Conservation (phyloP, 2,329 filamentous ascomycete species). For the Beauveria sp. region DNA sequence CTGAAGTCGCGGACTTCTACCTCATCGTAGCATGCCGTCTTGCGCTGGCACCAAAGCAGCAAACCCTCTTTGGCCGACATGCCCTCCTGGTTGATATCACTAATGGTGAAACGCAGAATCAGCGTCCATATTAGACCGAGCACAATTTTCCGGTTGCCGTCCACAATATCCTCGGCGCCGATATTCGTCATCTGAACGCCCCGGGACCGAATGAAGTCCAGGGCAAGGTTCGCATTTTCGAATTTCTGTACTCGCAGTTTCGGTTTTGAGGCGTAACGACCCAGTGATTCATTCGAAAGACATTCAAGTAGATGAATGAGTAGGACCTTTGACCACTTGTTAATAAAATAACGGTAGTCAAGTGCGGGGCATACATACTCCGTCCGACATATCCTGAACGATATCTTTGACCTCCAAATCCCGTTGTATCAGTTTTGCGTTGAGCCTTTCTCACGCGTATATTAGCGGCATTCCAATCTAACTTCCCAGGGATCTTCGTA, state of each 20-base stretch:
- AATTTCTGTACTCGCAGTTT: conserved; percentile 95
- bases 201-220: conserved; percentile 85
- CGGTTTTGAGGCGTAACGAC: conserved; percentile 91
- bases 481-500: conserved; percentile 15
- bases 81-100: conserved; percentile 95
- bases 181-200: conserved; percentile 98
- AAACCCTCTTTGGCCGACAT: conserved; percentile 96
- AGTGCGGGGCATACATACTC: conserved; percentile 51
- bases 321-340: conserved; percentile 55
- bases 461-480: not conserved
- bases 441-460: conserved; percentile 59
- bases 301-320: conserved; percentile 97
- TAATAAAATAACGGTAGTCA: conserved; percentile 12
- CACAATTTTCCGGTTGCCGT: conserved; percentile 96
- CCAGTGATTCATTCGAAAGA: conserved; percentile 87
- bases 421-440: conserved; percentile 81
- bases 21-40: conserved; percentile 97
- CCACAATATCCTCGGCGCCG: conserved; percentile 94
- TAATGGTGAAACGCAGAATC: conserved; percentile 96
- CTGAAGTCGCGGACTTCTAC: conserved; percentile 95
- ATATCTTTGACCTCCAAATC: conserved; percentile 78
- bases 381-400: conserved; percentile 84
- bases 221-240: conserved; percentile 93
- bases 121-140: conserved; percentile 96
- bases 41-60: conserved; percentile 93